A percentile compares a stretch with the other conserved stretches of the same genome.
These are phyloP conservation scores for Salvia rosmarinus DNA, from an alignment of 257 asterid species.

Conservation along the genomic window DNA sequence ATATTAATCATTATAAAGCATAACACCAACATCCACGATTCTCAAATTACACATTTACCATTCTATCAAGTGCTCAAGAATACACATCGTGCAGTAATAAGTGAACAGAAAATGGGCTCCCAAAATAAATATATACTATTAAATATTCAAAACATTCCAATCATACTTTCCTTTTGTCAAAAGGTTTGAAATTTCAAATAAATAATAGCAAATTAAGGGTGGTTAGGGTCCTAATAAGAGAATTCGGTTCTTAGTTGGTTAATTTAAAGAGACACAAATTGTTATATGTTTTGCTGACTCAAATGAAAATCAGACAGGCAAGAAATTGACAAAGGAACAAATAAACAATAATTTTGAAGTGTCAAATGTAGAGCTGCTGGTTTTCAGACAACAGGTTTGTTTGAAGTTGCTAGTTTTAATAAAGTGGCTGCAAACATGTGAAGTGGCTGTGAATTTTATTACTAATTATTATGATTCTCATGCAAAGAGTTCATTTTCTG, in stretches of 20 bases:
- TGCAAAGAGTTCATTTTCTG: not conserved
- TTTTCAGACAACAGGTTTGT: constrained; percentile 35
- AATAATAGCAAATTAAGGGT: not conserved
- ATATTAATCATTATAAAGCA: too few relatives aligned
- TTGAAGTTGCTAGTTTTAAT: constrained; percentile 43
- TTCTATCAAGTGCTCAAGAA: not conserved
- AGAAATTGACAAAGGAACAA: constrained; percentile 17
- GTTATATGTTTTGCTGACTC: constrained; percentile 20
- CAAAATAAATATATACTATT: not conserved
- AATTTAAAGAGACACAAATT: not conserved
- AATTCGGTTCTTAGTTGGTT: constrained; percentile 22
- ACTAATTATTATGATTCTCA: not conserved
- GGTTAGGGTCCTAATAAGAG: not conserved
- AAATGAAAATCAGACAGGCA: constrained; percentile 25
- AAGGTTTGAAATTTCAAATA: not conserved
- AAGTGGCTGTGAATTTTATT: not conserved
- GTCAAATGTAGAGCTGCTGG: constrained; percentile 32
- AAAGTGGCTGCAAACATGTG: constrained; percentile 43
- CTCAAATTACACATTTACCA: not conserved
- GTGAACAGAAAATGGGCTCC: not conserved
- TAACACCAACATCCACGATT: too few relatives aligned
- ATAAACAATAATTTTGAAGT: not conserved
- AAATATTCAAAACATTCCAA: not conserved
- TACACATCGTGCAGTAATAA: not conserved
- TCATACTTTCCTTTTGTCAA: constrained; percentile 15